Evolutionary conservation across 805 yeast genomes (phyloP), one percentile per base, ranked within the genome.

Genomic region (Metschnikowia continentalis): DNA sequence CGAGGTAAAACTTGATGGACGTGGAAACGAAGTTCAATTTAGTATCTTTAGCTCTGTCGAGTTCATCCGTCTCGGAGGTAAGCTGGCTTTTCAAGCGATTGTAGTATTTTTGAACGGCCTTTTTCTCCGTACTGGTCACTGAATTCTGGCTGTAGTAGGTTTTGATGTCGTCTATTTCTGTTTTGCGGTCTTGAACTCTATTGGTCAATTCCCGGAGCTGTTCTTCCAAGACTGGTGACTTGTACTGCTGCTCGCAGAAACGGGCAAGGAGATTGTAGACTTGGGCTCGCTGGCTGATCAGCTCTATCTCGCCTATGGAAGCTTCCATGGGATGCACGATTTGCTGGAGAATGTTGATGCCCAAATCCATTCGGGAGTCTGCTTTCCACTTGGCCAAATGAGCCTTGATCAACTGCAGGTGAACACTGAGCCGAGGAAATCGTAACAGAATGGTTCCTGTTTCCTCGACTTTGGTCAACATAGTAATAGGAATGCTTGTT

Each of bases 361-460:
- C 80, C 10, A 83, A 72, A 51, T 85, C 95, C 53, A 83, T 84
- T 35, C 86, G 77, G 0, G 95, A 86, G 43, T 76, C 79, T 0
- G 88, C 76, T 35, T 82, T 68, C 97, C 97, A 90, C 43, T 79
- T 75, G 0, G 84, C 84, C 37, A 86, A 11, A 75, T 75, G 56
- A 58, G 79, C 55, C 66, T 60, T 56, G 3, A 72, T 55, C n/a
- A 66, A 55, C n/a, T 58, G 50, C 22, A 49, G 36, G 40, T 65
- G 61, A 17, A 69, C 50, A 7, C 54, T 51, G 36, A 66, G 51
- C 6, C 47, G 49, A 4, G 56, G 52, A 15, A 61, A 41, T 1
- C 65, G 61, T 2, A 61, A 47, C 2, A 33, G 33, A 30, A 55
- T 44, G 53, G 57, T 52, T 8, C 53, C 60, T 33, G 42, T 17